phyloP scores from a whole-genome alignment of 805 yeast species.

The Peterozyma xylosa region DNA sequence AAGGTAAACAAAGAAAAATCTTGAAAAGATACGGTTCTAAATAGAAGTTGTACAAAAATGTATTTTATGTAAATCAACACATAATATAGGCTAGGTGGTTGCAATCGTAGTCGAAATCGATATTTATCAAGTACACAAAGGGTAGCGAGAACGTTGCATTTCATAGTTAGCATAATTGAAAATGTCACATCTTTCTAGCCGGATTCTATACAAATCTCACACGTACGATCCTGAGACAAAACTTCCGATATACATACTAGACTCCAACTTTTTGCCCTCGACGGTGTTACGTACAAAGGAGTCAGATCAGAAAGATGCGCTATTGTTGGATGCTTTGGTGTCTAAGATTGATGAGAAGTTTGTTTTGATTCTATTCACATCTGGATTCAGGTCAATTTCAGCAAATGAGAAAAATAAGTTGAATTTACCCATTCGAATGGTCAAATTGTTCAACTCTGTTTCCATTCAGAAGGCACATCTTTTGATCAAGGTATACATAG shows the following conservation, averaged over 20 bases:
- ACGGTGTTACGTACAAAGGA: constrained; percentile 24
- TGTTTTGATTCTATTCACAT: constrained; percentile 14
- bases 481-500: constrained; percentile 60
- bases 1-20: no score
- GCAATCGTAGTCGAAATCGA: no score
- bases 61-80: no score
- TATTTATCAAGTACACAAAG: no score
- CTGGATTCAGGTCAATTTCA: constrained; percentile 54
- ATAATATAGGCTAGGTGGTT: no score
- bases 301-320: constrained; percentile 4
- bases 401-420: constrained; percentile 23
- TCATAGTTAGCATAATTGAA: no score
- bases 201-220: constrained; percentile 50
- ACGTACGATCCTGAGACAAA: constrained; percentile 59
- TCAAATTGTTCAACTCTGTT: constrained; percentile 44
- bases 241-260: constrained; percentile 74
- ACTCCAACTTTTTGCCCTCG: constrained; percentile 72
- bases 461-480: constrained; percentile 47
- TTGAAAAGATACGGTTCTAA: no score
- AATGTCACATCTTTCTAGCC: no score
- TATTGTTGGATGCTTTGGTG: constrained; percentile 1
- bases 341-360: constrained; percentile 2
- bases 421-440: constrained; percentile 21
- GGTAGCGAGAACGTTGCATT: no score
- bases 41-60: no score